Evolutionary conservation across 306 rosid species (phyloP).

Genomic region (Rosa multiflora): DNA sequence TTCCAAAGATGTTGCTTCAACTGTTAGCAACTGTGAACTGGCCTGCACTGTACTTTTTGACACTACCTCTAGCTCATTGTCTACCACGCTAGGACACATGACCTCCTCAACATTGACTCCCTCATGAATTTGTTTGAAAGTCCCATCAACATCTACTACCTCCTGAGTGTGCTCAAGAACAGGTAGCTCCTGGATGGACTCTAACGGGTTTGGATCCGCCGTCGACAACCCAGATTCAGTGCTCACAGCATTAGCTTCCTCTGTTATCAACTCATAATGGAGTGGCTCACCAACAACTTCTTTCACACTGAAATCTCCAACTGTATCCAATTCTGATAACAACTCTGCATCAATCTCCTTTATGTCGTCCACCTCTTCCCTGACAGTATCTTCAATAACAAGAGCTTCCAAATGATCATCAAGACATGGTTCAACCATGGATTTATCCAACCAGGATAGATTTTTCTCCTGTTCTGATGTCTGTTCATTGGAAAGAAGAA

Average conservation of each 20-base stretch:
- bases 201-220: constrained; percentile 30
- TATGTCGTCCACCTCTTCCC: constrained; percentile 48
- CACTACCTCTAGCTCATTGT: constrained; percentile 42
- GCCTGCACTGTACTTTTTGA: constrained; percentile 30
- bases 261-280: constrained; percentile 28
- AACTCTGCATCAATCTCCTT: constrained; percentile 72
- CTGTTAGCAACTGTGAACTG: constrained; percentile 45
- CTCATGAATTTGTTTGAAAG: constrained; percentile 62
- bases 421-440: constrained; percentile 39
- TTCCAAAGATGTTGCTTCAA: constrained; percentile 55
- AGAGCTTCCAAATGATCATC: constrained; percentile 39
- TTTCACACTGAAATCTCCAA: constrained; percentile 71
- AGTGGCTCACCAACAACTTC: constrained; percentile 40
- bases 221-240: constrained; percentile 30
- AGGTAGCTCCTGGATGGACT: constrained; percentile 43
- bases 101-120: constrained; percentile 56
- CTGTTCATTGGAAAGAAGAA: constrained; percentile 33
- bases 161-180: constrained; percentile 59
- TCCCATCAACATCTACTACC: constrained; percentile 53
- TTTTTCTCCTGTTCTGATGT: constrained; percentile 34
- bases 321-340: constrained; percentile 74
- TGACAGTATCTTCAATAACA: constrained; percentile 32
- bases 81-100: constrained; percentile 48
- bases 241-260: constrained; percentile 37
- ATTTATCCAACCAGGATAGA: constrained; percentile 45